Percentiles rank a stretch among this genome's conserved stretches.
These are phyloP conservation scores for Blastobotrys americana DNA, from an alignment of 805 yeast genomes.

Conservation along the genomic window DNA sequence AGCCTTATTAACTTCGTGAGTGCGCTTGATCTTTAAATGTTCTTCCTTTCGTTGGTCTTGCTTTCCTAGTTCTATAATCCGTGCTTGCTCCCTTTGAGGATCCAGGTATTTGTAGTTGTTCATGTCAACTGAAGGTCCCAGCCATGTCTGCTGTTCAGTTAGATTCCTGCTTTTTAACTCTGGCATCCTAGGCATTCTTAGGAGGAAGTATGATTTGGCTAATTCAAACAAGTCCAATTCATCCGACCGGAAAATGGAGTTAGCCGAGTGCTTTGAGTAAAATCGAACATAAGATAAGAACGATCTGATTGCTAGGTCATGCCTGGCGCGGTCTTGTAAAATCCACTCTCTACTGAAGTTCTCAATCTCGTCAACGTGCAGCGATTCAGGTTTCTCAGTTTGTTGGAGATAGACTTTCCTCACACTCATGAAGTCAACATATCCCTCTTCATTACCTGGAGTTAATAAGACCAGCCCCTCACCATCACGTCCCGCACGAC, in stretches of 20 bases:
- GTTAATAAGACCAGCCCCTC: conserved; percentile 67
- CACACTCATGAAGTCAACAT: conserved; percentile 70
- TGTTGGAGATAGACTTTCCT: conserved; percentile 50
- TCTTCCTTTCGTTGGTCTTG: conserved; percentile 27
- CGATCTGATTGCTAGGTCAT: conserved; percentile 71
- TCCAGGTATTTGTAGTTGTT: conserved; percentile 62
- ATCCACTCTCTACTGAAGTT: conserved; percentile 44
- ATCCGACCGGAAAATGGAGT: conserved; percentile 75
- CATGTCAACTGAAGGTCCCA: conserved; percentile 56
- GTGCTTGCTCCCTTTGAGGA: conserved; percentile 50
- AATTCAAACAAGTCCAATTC: conserved; percentile 63
- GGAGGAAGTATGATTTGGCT: conserved; percentile 70
- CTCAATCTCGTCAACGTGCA: neutral
- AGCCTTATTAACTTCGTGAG: conserved; percentile 47
- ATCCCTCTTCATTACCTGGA: conserved; percentile 73
- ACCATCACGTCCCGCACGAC: conserved; percentile 82
- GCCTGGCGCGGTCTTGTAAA: conserved; percentile 65
- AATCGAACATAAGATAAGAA: conserved; percentile 78
- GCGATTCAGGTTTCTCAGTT: conserved; percentile 20
- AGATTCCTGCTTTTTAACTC: conserved; percentile 55
- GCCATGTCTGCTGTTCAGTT: conserved; percentile 67
- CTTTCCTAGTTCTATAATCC: conserved; percentile 49
- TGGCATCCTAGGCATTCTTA: conserved; percentile 91
- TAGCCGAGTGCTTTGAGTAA: conserved; percentile 81
- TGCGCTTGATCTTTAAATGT: conserved; percentile 28